Conservation (phyloP, 164 flowering plant genomes). For the Dillenia turbinata region DNA sequence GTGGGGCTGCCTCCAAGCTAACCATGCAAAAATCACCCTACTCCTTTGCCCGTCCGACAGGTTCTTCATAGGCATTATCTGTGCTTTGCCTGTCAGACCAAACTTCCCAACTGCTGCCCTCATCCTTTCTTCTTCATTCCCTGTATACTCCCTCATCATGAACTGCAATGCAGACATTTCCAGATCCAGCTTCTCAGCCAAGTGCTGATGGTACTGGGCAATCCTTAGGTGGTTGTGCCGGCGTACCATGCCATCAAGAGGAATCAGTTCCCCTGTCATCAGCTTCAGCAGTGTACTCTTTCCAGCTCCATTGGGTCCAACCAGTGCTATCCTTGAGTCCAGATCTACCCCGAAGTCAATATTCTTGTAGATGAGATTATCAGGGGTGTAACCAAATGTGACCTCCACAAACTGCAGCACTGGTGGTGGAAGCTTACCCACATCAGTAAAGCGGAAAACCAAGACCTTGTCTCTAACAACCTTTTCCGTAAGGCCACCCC, state of each 20-base stretch:
- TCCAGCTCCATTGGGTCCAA: constrained; percentile 98
- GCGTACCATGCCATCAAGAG: constrained; percentile 91
- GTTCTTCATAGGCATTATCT: constrained; percentile 93
- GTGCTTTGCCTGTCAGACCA: constrained; percentile 88
- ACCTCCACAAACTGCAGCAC: constrained; percentile 96
- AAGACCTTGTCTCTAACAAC: constrained; percentile 71
- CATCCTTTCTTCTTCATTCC: constrained; percentile 95
- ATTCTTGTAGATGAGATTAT: constrained; percentile 80
- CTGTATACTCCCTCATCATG: constrained; percentile 87
- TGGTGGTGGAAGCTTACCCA: constrained; percentile 98
- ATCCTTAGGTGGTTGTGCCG: constrained; percentile 93
- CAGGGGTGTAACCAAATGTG: constrained; percentile 87
- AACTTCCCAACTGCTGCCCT: constrained; percentile 85
- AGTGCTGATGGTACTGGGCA: constrained; percentile 93
- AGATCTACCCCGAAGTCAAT: constrained; percentile 93
- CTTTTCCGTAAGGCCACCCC: constrained; percentile 92
- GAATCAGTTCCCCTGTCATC: constrained; percentile 90
- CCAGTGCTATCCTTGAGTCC: constrained; percentile 89
- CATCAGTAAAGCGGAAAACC: constrained; percentile 83
- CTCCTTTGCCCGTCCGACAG: constrained; percentile 93
- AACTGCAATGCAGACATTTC: constrained; percentile 77
- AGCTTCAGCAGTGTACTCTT: constrained; percentile 94
- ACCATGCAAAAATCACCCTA: constrained; percentile 90
- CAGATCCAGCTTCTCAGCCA: constrained; percentile 85
- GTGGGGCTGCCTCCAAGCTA: constrained; percentile 81